Base-by-base conservation (phyloP, 2,329 filamentous ascomycete genomes). In the Botryotinia convoluta region DNA sequence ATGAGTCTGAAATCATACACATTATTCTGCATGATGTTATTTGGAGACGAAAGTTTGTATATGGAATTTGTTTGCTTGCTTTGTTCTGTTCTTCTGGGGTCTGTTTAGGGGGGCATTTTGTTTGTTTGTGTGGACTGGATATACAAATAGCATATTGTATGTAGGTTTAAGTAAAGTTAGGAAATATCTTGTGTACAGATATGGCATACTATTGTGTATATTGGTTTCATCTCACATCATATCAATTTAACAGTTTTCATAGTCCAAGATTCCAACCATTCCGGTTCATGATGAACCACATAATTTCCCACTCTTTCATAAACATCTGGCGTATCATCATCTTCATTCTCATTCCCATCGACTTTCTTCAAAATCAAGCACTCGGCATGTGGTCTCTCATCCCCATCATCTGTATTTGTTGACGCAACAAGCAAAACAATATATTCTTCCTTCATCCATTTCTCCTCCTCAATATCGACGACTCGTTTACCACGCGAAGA, bases 71-170 rank as follows among this genome's bases (percentile, higher is more conserved):
- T 16, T 51, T n/a, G 48, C 48, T n/a, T 51, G 48, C 1, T 14
- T 51, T n/a, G 0, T n/a, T 51, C 5, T 51, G 5, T n/a, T 54
- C 7, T 54, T 0, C 26, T 16, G 12, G 2, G 3, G 6, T n/a
- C 1, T 54, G 12, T 54, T n/a, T n/a, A 54, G 12, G 12, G 5
- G 12, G 6, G 5, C 5, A 54, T 3, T 54, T 6, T 0, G 3
- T 8, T 29, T 18, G 14, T 57, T n/a, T 29, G 51, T 29, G 1
- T 57, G n/a, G 3, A 29, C 18, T 18, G 3, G 6, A 57, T 18
- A 29, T 18, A 29, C 0, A 18, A 57, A 14, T 3, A 16, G 26
- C 18, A 18, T 2, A 6, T 44, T 20, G 44, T 45, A 44, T 22
- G 7, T 45, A 20, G 44, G 9, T 45, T 45, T 20, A 0, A 45